Evolutionary conservation across 345 rosid genomes (phyloP), one percentile per base, ranked within the genome.

Genomic region (Conringia planisiliqua): DNA sequence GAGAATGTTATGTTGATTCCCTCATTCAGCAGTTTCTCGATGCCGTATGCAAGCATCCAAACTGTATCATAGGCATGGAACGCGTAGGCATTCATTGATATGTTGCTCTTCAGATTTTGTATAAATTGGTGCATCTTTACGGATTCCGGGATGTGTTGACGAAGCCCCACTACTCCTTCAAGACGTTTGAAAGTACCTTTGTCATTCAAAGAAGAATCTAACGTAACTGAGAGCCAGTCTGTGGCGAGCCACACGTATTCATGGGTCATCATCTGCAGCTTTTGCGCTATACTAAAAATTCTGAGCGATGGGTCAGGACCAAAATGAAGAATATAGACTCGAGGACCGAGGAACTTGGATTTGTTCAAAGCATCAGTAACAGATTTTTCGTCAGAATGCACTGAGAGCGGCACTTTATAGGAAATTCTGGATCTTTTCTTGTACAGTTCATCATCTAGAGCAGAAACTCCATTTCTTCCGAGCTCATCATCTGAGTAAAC

Each of bases 21-120:
- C 62, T 79, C 84, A 33, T 84, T 81, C 33, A 89, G 63, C 62
- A 86, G 79, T 68, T 76, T 80, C 73, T 88, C 85, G 1, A 91
- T 70, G 0, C 96, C 82, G 18, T 16, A 62, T 18, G 98, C 98
- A 64, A 88, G 83, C 60, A 74, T 58, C 98, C 98, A 91, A 63
- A 94, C 87, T 2, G 96, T 86, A 82, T 94, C 98, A 78, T 91
- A 94, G 42, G 98, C 97, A 74, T 78, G 86, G 27, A 87, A 78
- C 8, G 86, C 95, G 61, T 87, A 94, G 18, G 86, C 65, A 68
- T 88, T 91, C 80, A 89, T 50, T 5, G 87, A 71, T 72, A 22
- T 74, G 55, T 54, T 86, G 66, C 71, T 77, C 9, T 86, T 85
- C 5, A 79, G 74, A 60, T 32, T 81, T 68, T 83, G 79, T 89